Evolutionary conservation across 1,284 basidiomycete species (phyloP).

Genomic region (Apiotrichum akiyoshidainum): DNA sequence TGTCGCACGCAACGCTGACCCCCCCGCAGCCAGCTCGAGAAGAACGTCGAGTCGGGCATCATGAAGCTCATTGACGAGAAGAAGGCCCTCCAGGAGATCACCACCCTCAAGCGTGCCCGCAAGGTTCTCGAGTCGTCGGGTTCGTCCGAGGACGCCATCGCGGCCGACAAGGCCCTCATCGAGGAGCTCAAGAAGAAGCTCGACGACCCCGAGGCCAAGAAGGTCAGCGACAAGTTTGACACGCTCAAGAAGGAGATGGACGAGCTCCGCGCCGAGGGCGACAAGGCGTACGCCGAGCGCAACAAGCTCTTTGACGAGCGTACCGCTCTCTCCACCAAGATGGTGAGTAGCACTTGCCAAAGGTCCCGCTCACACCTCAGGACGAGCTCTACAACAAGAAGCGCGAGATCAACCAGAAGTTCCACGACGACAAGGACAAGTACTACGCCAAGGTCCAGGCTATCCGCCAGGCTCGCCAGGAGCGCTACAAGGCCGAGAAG

Average conservation of each 20-base stretch:
- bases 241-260: constrained; percentile 82
- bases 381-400: constrained; percentile 74
- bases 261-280: constrained; percentile 76
- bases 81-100: constrained; percentile 86
- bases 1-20: background rate
- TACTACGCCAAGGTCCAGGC: constrained; percentile 78
- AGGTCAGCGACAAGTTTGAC: constrained; percentile 76
- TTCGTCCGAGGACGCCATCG: constrained; percentile 78
- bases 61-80: constrained; percentile 97
- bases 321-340: constrained; percentile 65
- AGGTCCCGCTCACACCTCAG: constrained; percentile 24
- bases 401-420: constrained; percentile 67
- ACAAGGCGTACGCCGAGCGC: constrained; percentile 78
- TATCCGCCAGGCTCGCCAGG: constrained; percentile 71
- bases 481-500: constrained; percentile 74
- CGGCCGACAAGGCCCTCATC: constrained; percentile 68
- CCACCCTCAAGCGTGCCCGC: constrained; percentile 65
- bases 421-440: constrained; percentile 75
- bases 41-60: constrained; percentile 83
- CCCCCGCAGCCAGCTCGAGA: constrained; percentile 57
- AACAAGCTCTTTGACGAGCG: constrained; percentile 86
- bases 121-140: constrained; percentile 76
- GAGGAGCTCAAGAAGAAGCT: constrained; percentile 82
- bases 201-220: constrained; percentile 87
- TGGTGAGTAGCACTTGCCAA: constrained; percentile 47